Evolutionary conservation across 23 red algal species (phyloP).

Genomic region (Gracilaria caudata): DNA sequence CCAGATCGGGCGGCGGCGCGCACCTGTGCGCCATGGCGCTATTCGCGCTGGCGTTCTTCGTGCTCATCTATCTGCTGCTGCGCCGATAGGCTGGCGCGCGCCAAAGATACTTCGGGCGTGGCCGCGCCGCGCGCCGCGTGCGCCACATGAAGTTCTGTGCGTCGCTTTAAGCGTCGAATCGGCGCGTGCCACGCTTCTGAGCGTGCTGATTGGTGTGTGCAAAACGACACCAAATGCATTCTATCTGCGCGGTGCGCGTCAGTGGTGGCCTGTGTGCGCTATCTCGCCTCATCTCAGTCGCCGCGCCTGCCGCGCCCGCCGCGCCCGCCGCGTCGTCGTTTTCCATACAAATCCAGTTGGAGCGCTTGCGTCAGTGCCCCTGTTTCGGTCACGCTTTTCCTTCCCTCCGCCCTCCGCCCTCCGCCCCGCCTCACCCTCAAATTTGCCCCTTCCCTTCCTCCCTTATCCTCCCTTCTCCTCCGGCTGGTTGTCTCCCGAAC

Average conservation of each 20-base stretch:
- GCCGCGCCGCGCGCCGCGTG: not conserved
- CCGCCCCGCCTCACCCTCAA: not conserved
- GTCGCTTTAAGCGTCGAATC: too few species aligned
- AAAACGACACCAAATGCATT: not conserved
- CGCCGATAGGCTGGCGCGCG: constrained; percentile 16
- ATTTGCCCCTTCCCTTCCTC: not conserved
- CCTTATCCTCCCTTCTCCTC: not conserved
- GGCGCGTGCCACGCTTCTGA: not conserved
- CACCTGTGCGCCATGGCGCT: constrained; percentile 48
- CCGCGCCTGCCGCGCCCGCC: too few species aligned
- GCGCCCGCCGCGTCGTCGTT: too few species aligned
- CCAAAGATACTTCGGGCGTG: not conserved
- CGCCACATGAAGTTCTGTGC: not conserved
- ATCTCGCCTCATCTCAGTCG: too few species aligned
- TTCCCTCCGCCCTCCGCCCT: not conserved
- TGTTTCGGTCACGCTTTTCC: too few species aligned
- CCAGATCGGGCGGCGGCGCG: constrained; percentile 21
- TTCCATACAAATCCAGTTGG: too few species aligned
- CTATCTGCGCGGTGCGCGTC: not conserved
- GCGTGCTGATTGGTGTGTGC: not conserved
- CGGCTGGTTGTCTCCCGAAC: too few species aligned
- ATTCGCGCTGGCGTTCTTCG: constrained; percentile 58
- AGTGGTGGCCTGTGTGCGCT: too few species aligned
- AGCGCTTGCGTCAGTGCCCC: too few species aligned
- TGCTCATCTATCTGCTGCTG: constrained; percentile 64